These are phyloP conservation scores for Blastocystis sp. DNA, from an alignment of 352 stramenopile genomes.

Conservation along the genomic window DNA sequence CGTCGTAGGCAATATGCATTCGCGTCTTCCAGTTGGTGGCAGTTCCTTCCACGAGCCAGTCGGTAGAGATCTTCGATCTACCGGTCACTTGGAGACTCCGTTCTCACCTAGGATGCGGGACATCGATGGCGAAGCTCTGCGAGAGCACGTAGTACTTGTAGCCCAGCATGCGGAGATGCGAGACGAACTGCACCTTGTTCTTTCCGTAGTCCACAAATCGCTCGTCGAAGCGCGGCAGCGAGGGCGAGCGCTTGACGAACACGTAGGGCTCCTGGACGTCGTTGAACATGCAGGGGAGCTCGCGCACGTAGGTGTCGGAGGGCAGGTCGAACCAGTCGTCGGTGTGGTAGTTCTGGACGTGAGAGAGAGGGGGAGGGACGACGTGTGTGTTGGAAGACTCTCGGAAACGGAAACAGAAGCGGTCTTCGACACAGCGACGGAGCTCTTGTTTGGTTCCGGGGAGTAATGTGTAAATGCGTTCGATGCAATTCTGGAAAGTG, in stretches of 20 bases:
- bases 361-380: no score
- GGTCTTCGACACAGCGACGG: neutral
- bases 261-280: constrained; percentile 57
- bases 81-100: neutral
- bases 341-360: neutral
- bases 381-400: constrained; percentile 18
- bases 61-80: constrained; percentile 45
- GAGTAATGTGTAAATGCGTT: neutral
- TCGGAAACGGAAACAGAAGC: constrained; percentile 30
- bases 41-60: constrained; percentile 24
- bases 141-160: constrained; percentile 59
- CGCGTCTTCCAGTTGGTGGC: constrained; percentile 39
- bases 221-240: constrained; percentile 57
- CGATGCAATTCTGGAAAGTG: neutral
- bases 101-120: constrained; percentile 56
- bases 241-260: constrained; percentile 21
- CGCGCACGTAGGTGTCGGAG: neutral
- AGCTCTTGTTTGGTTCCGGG: constrained; percentile 1
- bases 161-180: constrained; percentile 55
- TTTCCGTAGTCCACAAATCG: constrained; percentile 60
- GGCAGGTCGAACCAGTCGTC: neutral
- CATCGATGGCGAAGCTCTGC: constrained; percentile 58
- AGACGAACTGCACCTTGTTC: constrained; percentile 59
- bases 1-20: constrained; percentile 23
- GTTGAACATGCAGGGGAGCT: constrained; percentile 14